phyloP scores from a whole-genome alignment of 331 rosid genomes.

The Prunus yedoensis region DNA sequence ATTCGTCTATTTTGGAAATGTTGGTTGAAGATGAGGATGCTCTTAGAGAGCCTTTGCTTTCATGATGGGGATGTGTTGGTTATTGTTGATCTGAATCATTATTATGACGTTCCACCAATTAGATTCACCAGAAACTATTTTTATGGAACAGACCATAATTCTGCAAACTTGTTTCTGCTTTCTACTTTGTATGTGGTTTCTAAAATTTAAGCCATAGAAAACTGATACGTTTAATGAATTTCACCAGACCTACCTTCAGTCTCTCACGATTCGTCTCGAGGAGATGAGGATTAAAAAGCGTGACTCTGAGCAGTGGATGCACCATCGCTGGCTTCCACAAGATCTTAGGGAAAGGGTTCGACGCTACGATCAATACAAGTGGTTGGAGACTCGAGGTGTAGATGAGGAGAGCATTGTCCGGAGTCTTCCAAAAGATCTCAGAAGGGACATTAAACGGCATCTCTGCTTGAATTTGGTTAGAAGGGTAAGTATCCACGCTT shows the following conservation, averaged over 20 bases:
- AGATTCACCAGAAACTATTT: background rate
- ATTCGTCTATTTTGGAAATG: background rate
- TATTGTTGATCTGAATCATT: background rate
- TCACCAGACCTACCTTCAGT: slow-evolving; percentile 77
- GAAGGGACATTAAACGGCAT: slow-evolving; percentile 82
- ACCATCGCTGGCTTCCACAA: slow-evolving; percentile 81
- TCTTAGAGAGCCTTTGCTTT: background rate
- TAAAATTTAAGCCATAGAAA: background rate
- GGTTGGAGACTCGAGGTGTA: slow-evolving; percentile 86
- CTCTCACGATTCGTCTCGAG: slow-evolving; percentile 74
- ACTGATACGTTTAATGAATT: slow-evolving; percentile 12
- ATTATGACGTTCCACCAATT: background rate
- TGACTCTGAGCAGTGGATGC: slow-evolving; percentile 97
- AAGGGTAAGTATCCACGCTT: slow-evolving; percentile 51
- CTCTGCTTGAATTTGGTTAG: slow-evolving; percentile 87
- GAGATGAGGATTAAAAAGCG: slow-evolving; percentile 89
- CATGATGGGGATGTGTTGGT: no score
- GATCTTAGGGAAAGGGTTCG: slow-evolving; percentile 80
- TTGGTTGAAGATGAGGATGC: background rate
- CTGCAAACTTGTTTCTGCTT: background rate
- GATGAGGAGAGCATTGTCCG: slow-evolving; percentile 79
- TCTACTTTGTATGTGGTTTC: background rate
- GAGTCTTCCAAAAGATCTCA: slow-evolving; percentile 80
- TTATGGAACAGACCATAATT: background rate
- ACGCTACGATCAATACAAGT: slow-evolving; percentile 80